Evolutionary conservation across 441 rosid species (phyloP).

Genomic region (Jatropha multifida): DNA sequence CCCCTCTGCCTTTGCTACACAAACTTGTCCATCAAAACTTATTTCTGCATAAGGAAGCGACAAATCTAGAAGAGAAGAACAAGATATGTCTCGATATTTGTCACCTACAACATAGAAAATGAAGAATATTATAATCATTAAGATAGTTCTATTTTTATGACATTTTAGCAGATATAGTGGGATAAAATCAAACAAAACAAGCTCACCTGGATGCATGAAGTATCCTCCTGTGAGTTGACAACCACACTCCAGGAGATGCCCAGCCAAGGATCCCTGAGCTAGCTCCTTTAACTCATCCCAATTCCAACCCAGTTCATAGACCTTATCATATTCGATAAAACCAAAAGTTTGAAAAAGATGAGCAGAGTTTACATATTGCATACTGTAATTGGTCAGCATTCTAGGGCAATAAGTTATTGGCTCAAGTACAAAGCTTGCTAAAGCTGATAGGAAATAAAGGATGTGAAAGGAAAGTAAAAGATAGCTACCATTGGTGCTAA

Average conservation of each 20-base stretch:
- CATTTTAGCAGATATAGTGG: not conserved
- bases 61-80: conserved; percentile 54
- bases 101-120: conserved; percentile 51
- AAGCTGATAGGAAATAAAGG: not conserved
- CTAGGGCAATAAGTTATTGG: too few relatives aligned
- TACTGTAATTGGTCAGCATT: too few relatives aligned
- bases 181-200: conserved; percentile 12
- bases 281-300: conserved; percentile 77
- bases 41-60: conserved; percentile 92
- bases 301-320: conserved; percentile 93
- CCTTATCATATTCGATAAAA: conserved; percentile 39
- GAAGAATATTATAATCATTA: conserved; percentile 9
- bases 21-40: conserved; percentile 54
- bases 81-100: conserved; percentile 56
- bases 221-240: conserved; percentile 97
- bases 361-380: not conserved
- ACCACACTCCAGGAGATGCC: conserved; percentile 93
- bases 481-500: conserved; percentile 83
- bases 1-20: conserved; percentile 66
- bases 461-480: not conserved
- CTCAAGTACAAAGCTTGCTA: too few relatives aligned
- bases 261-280: conserved; percentile 87
- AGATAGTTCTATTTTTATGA: not conserved
- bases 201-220: conserved; percentile 93
- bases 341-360: not conserved